Evolutionary conservation across 768 basidiomycete species (phyloP).

Genomic region (Chalciporus piperatus): DNA sequence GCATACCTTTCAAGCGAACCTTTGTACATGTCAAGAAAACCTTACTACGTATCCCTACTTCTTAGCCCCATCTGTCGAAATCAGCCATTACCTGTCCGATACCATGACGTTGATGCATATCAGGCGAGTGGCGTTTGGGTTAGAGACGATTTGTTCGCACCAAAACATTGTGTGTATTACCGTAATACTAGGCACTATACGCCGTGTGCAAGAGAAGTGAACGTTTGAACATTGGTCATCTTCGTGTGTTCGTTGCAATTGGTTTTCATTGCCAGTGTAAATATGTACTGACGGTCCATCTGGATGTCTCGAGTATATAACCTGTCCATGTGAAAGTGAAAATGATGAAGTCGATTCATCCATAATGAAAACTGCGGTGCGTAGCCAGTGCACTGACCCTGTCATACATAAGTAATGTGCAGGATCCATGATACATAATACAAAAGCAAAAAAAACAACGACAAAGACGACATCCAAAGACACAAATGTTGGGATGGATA

Average conservation of each 20-base stretch:
- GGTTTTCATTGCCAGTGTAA: no score
- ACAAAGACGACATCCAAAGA: neutral
- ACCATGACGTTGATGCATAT: neutral
- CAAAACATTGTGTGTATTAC: no score
- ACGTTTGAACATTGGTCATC: no score
- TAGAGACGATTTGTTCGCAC: neutral
- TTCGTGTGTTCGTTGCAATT: no score
- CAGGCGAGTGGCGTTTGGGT: neutral
- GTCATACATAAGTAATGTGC: neutral
- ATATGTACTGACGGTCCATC: neutral
- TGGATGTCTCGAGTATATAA: neutral
- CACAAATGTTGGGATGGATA: neutral
- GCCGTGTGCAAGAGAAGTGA: no score
- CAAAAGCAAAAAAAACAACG: neutral
- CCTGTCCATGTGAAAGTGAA: neutral
- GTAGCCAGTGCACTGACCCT: neutral
- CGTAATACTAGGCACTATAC: no score
- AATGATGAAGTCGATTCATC: no score
- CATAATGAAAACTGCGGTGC: neutral
- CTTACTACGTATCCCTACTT: no score
- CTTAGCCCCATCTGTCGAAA: no score
- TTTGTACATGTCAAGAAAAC: no score
- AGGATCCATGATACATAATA: neutral
- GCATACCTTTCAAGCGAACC: neutral
- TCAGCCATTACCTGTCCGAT: neutral